A percentile compares a stretch with the other conserved stretches of the same genome.
Conservation (phyloP, 140 eudicot genomes). For the Bidens hawaiensis region DNA sequence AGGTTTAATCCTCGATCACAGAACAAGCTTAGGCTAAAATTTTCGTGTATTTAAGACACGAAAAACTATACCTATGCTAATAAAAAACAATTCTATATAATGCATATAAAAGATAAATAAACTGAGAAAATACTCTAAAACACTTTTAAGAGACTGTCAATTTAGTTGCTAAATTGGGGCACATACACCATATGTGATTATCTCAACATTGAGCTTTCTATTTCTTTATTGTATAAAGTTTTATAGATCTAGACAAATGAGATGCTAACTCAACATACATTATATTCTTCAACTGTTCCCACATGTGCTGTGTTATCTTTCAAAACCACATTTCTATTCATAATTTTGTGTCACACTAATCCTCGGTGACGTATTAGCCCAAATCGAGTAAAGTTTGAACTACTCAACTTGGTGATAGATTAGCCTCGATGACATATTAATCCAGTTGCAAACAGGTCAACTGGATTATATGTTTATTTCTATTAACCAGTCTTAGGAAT, state of each 20-base stretch:
- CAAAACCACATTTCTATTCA: no score
- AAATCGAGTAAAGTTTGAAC: no score
- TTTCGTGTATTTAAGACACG: no score
- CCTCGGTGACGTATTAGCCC: no score
- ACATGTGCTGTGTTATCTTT: not conserved
- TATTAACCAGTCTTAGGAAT: constrained; percentile 10
- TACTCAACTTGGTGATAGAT: constrained; percentile 1
- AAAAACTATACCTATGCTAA: constrained; percentile 7
- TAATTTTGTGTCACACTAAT: not conserved
- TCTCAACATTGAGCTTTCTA: not conserved
- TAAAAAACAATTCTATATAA: not conserved
- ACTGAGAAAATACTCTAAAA: no score
- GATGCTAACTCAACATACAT: no score
- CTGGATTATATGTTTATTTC: not conserved
- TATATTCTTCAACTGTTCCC: no score
- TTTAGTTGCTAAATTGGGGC: no score
- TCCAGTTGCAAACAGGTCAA: no score
- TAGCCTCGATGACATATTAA: no score
- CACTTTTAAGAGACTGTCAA: no score
- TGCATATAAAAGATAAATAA: not conserved
- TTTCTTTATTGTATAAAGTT: not conserved
- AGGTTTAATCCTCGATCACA: not conserved
- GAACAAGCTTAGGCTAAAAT: not conserved
- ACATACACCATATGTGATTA: not conserved
- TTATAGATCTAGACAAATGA: no score